Percentiles rank a stretch among this genome's conserved stretches.
phyloP scores from a whole-genome alignment of 768 basidiomycete species.

The Mrakia gelida region DNA sequence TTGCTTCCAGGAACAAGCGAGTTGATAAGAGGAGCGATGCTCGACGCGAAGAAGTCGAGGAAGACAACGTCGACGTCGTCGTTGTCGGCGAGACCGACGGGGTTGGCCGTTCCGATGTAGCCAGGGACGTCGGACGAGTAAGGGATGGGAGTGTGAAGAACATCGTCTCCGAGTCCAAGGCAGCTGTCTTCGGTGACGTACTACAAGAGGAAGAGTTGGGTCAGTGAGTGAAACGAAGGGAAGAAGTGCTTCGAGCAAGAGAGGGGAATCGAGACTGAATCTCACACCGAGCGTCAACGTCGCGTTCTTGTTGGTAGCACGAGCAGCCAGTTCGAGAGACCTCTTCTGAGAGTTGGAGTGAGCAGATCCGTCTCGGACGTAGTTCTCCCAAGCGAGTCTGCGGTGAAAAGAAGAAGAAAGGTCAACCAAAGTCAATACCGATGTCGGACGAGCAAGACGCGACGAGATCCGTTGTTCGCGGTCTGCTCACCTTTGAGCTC shows the following conservation, averaged over 20 bases:
- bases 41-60: conserved; percentile 60
- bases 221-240: not conserved
- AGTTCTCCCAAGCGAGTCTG: conserved; percentile 20
- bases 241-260: not conserved
- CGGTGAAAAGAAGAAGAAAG: not conserved
- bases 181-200: conserved; percentile 45
- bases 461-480: not conserved
- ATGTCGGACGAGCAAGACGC: not conserved
- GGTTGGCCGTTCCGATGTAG: conserved; percentile 58
- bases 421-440: too few relatives aligned
- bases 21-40: conserved; percentile 54
- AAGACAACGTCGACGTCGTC: conserved; percentile 67
- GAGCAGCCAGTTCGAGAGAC: not conserved
- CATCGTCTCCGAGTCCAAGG: conserved; percentile 72
- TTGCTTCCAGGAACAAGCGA: conserved; percentile 47
- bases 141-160: conserved; percentile 58
- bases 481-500: not conserved
- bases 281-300: conserved; percentile 1
- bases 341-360: not conserved
- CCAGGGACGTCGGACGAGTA: conserved; percentile 47
- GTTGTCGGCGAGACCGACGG: conserved; percentile 50
- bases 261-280: not conserved
- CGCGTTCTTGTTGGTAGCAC: not conserved
- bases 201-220: not conserved
- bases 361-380: not conserved